Conservation (phyloP, 2,329 filamentous ascomycete species). For the Phyllosticta paracitricarpa region DNA sequence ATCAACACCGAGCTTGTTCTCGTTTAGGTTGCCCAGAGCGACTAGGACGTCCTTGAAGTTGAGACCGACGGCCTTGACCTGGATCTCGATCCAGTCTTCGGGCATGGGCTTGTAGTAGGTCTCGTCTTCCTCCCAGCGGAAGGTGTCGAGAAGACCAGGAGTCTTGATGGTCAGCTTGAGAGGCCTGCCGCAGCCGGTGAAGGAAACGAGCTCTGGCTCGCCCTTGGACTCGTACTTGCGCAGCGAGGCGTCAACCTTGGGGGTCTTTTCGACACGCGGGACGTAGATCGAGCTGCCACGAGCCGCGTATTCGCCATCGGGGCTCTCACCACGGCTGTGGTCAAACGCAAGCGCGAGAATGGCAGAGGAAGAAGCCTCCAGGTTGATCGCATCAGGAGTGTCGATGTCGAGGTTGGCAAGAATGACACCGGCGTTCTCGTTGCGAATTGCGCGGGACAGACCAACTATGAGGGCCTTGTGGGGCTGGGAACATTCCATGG, state of each 20-base stretch:
- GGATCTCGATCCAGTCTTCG: conserved; percentile 13
- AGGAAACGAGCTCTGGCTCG: neutral
- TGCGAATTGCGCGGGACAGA: neutral
- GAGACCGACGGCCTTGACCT: conserved; percentile 7
- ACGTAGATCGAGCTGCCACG: neutral
- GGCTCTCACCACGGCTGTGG: neutral
- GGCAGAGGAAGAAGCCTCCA: neutral
- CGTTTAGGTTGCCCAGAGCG: conserved; percentile 14
- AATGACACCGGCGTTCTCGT: neutral
- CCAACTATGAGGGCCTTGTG: neutral
- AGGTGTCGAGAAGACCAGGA: neutral
- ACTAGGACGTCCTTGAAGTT: conserved; percentile 11
- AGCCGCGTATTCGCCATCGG: neutral
- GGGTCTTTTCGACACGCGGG: conserved; percentile 1
- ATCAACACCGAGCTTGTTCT: conserved; percentile 31
- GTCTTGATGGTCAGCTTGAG: neutral
- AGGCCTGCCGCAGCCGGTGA: neutral
- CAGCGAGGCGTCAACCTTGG: neutral
- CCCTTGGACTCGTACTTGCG: neutral
- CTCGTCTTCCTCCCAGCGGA: conserved; percentile 2
- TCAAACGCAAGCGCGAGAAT: neutral
- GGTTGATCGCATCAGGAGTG: neutral
- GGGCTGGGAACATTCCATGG: neutral
- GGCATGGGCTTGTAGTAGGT: neutral
- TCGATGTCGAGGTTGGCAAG: conserved; percentile 3